Base-by-base conservation (phyloP, 2,329 filamentous ascomycete genomes). In the Botryotinia globosa region DNA sequence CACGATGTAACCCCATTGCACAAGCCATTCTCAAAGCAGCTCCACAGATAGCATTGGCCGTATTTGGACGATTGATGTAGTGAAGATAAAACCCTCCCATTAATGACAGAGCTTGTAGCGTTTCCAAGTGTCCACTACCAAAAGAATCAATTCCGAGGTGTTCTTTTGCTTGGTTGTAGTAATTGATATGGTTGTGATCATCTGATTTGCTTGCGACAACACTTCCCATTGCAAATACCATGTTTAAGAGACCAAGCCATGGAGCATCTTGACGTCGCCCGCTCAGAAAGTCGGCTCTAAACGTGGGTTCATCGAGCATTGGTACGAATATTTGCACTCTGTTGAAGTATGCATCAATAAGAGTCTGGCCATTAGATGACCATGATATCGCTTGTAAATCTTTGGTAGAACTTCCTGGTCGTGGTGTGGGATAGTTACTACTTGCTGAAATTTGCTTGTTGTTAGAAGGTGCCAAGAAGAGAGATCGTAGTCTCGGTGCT, bases 21-120 rank as follows among this genome's bases (percentile, higher is more conserved):
- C 89, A 91, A n/a, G 91, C 91, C 87, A 94, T 92, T 71, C 91
- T 86, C 72, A 93, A 85, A 5, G 90, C 89, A 4, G 90, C 91
- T 29, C 91, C 91, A 78, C 92, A 87, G 16, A 94, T 85, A 37
- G 90, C 89, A 79, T 92, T 92, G 25, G 91, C 92, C 84, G 93
- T 91, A 78, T 93, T 93, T 2, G 91, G 91, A 32, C 91, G 86
- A 81, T 93, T 93, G 77, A 92, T 88, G 78, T 94, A 94, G 81
- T 94, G 92, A 72, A 93, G 87, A 79, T 94, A 94, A 82, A 90
- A 92, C 42, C 92, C 92, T 58, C 91, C 91, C 77, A 93, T 89
- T 39, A 94, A 85, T 4, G 89, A 88, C 25, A 94, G 81, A 1
- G 91, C 89, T 79, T 94, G 91, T 4, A 94, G 85, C 0, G 88